Percentiles rank a stretch among this genome's conserved stretches.
phyloP scores from a whole-genome alignment of 768 basidiomycete genomes.

The Gymnopilus dilepis region DNA sequence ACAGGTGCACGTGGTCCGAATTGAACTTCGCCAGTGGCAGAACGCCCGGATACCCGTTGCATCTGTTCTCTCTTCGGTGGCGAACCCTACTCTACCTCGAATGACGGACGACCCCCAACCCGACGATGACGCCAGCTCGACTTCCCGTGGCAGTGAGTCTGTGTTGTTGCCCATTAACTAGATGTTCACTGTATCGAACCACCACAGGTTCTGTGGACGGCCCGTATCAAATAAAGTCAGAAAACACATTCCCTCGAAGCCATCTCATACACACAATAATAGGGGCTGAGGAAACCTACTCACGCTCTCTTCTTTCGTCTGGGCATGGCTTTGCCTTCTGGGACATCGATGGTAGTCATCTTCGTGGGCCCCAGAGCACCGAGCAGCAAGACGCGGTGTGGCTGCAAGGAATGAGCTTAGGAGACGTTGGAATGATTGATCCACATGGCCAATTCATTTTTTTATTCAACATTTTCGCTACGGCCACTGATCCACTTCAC shows the following conservation, averaged over 20 bases:
- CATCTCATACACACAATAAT: not conserved
- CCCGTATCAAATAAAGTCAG: not conserved
- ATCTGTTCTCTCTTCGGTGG: not conserved
- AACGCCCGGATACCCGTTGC: too few species aligned
- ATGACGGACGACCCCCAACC: not conserved
- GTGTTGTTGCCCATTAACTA: not conserved
- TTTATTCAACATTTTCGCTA: constrained; percentile 19
- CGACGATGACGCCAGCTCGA: not conserved
- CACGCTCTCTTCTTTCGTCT: not conserved
- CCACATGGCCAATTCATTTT: constrained; percentile 14
- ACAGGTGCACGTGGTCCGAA: too few species aligned
- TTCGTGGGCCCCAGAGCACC: not conserved
- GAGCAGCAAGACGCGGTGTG: not conserved
- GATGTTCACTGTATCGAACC: not conserved
- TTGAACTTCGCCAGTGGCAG: too few species aligned
- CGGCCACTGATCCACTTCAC: constrained; percentile 14
- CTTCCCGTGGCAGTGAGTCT: not conserved
- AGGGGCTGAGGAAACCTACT: constrained; percentile 5
- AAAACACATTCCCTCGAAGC: constrained; percentile 1
- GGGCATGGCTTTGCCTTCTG: constrained; percentile 1
- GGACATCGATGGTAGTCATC: not conserved
- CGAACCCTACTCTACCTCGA: not conserved
- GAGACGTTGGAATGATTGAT: constrained; percentile 15
- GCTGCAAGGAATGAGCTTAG: constrained; percentile 1
- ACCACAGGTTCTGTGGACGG: constrained; percentile 6